These are phyloP conservation scores for Danielia oregonensis DNA, from an alignment of 805 yeast species.

Conservation along the genomic window DNA sequence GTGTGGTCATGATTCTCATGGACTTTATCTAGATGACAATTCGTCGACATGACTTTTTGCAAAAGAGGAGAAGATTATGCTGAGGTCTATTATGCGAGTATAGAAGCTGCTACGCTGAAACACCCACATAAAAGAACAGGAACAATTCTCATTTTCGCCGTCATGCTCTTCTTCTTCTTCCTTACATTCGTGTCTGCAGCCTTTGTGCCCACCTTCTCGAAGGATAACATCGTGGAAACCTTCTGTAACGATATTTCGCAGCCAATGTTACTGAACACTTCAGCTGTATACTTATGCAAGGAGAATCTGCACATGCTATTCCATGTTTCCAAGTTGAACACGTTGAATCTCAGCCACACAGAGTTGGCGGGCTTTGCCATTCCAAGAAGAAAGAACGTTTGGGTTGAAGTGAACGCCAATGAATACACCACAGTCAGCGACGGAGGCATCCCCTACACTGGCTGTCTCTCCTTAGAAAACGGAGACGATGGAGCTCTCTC, in stretches of 20 bases:
- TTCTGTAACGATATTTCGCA: conserved; percentile 1
- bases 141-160: not conserved
- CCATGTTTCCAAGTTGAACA: conserved; percentile 15
- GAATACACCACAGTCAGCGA: not conserved
- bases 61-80: no score
- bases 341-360: not conserved
- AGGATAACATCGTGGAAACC: conserved; percentile 7
- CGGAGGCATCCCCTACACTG: conserved; percentile 14
- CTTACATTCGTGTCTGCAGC: not conserved
- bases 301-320: conserved; percentile 4
- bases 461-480: conserved; percentile 14
- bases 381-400: no score
- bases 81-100: no score
- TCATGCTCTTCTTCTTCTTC: not conserved
- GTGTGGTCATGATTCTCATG: no score
- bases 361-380: no score
- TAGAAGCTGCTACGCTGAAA: not conserved
- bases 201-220: not conserved
- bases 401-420: conserved; percentile 1
- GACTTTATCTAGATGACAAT: no score
- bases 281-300: not conserved
- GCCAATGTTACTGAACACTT: not conserved
- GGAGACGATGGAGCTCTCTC: conserved; percentile 21
- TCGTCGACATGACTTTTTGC: no score
- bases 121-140: not conserved